Evolutionary conservation across 2,329 filamentous ascomycete species (phyloP).

Genomic region (Immersiporthe knoxdaviesiana): DNA sequence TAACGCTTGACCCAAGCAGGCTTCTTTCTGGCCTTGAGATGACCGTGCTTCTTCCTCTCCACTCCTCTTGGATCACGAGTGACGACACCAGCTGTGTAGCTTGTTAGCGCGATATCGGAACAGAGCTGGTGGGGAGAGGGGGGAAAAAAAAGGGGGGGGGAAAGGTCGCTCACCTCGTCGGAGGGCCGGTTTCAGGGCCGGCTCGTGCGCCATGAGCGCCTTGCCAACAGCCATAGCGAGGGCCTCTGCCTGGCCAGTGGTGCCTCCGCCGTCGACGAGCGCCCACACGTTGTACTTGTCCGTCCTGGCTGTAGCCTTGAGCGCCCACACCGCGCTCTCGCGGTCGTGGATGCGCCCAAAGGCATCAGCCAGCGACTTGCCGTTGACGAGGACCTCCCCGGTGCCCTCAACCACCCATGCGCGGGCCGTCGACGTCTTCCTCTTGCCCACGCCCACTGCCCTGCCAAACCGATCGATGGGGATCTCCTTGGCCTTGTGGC

Average conservation of each 20-base stretch:
- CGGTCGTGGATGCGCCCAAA: constrained; percentile 92
- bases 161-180: constrained; percentile 73
- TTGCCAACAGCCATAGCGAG: constrained; percentile 88
- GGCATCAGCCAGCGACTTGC: constrained; percentile 77
- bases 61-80: constrained; percentile 90
- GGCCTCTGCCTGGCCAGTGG: constrained; percentile 94
- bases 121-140: constrained; percentile 14
- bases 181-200: constrained; percentile 83
- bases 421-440: constrained; percentile 84
- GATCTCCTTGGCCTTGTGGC: constrained; percentile 64
- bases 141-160: too few species aligned
- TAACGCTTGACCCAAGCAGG: constrained; percentile 94
- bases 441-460: constrained; percentile 77
- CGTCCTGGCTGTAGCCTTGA: constrained; percentile 79
- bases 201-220: constrained; percentile 88
- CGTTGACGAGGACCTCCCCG: constrained; percentile 88
- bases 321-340: constrained; percentile 89
- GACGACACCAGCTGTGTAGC: constrained; percentile 77
- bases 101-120: constrained; percentile 25
- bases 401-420: constrained; percentile 92
- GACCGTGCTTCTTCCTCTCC: constrained; percentile 97
- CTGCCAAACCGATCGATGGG: constrained; percentile 77
- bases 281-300: constrained; percentile 99
- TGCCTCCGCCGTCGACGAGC: constrained; percentile 80
- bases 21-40: constrained; percentile 96